These are phyloP conservation scores for Porphyridium purpureum DNA, from an alignment of 23 red algal genomes.

Conservation along the genomic window DNA sequence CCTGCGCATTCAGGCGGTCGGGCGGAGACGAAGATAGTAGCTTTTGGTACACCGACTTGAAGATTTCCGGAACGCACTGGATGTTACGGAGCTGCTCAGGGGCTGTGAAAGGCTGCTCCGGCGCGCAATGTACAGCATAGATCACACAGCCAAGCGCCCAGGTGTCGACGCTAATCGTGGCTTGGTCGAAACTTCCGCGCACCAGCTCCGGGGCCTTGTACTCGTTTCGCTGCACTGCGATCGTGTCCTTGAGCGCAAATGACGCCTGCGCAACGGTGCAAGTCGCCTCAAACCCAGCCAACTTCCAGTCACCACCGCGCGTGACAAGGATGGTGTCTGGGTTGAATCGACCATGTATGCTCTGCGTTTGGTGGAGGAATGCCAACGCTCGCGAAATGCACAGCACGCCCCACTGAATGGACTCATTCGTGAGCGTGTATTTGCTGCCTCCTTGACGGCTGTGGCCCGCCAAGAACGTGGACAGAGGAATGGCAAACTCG, in stretches of 20 bases:
- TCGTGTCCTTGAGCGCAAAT: constrained; percentile 2
- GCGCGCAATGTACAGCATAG: constrained; percentile 58
- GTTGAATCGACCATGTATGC: constrained; percentile 66
- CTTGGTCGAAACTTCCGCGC: too few relatives aligned
- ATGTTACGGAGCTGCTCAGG: constrained; percentile 61
- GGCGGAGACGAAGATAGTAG: constrained; percentile 53
- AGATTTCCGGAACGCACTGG: constrained; percentile 30
- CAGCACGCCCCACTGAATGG: constrained; percentile 74
- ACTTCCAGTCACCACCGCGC: constrained; percentile 77
- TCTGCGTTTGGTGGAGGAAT: constrained; percentile 65
- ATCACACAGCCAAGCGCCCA: constrained; percentile 97
- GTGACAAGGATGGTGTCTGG: constrained; percentile 82
- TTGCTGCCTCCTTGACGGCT: background rate
- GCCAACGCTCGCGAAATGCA: constrained; percentile 66
- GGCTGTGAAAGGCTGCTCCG: constrained; percentile 26
- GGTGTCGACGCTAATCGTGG: constrained; percentile 53
- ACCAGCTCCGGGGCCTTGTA: constrained; percentile 59
- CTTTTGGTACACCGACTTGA: constrained; percentile 64
- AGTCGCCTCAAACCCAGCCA: constrained; percentile 65
- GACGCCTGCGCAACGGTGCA: constrained; percentile 14
- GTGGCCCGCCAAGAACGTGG: constrained; percentile 13
- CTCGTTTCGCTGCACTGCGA: constrained; percentile 7
- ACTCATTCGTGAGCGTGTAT: constrained; percentile 26
- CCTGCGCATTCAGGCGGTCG: constrained; percentile 18
- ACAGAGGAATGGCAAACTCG: constrained; percentile 67